A percentile compares a stretch with the other conserved stretches of the same genome.
Evolutionary conservation across 2,329 filamentous ascomycete species (phyloP).

Genomic region (Parastagonospora nodorum): DNA sequence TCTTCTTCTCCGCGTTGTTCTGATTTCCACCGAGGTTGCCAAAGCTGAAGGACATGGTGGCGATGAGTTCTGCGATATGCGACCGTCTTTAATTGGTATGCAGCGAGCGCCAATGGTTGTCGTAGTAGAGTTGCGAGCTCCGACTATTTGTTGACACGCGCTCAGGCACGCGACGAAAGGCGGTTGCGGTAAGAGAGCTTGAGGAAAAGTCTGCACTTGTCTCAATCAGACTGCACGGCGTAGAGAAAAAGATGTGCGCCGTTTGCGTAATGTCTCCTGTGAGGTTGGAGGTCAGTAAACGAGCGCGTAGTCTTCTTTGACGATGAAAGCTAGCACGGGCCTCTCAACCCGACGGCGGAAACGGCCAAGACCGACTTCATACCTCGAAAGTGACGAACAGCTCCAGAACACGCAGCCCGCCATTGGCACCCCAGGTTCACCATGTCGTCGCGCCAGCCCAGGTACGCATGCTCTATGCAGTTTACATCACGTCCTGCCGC

Average conservation of each 20-base stretch:
- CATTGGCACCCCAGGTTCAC: constrained; percentile 49
- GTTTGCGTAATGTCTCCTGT: constrained; percentile 4
- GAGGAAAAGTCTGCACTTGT: neutral
- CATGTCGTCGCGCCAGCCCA: constrained; percentile 66
- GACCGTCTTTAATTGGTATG: neutral
- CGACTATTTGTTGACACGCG: constrained; percentile 23
- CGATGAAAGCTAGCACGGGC: constrained; percentile 1
- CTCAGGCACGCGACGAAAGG: constrained; percentile 14
- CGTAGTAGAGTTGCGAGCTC: constrained; percentile 5
- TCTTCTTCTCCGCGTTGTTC: constrained; percentile 36
- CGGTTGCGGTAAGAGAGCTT: neutral
- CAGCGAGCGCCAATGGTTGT: constrained; percentile 2
- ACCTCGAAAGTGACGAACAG: constrained; percentile 22
- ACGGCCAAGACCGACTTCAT: constrained; percentile 24
- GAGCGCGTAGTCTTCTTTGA: neutral
- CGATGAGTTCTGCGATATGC: neutral
- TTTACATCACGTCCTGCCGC: constrained; percentile 13
- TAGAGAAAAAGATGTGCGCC: neutral
- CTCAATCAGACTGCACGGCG: constrained; percentile 18
- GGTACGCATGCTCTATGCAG: constrained; percentile 50
- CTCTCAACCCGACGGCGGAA: constrained; percentile 9
- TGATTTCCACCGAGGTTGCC: constrained; percentile 22
- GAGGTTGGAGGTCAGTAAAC: neutral
- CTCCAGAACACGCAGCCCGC: constrained; percentile 38
- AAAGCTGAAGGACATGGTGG: constrained; percentile 40